Percentiles rank a stretch among this genome's conserved stretches.
Conservation (phyloP, 257 asterid genomes). For the Scutellaria minor region DNA sequence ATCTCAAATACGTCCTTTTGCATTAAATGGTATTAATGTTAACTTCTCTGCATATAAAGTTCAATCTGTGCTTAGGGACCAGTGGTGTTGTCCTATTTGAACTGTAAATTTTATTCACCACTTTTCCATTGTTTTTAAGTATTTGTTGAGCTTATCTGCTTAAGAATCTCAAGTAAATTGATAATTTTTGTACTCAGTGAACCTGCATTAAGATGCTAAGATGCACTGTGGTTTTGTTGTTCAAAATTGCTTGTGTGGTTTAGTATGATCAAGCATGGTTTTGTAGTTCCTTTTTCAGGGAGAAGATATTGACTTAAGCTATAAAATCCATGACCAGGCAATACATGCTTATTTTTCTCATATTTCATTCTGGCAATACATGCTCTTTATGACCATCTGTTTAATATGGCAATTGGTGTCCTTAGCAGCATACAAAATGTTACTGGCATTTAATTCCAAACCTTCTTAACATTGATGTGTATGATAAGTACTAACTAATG, state of each 20-base stretch:
- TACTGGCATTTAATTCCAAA: background rate
- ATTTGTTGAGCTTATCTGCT: background rate
- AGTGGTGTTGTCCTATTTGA: background rate
- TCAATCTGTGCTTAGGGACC: background rate
- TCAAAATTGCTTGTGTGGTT: background rate
- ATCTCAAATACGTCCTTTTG: background rate
- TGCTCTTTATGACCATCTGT: too few relatives aligned
- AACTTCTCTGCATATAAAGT: background rate
- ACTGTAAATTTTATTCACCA: background rate
- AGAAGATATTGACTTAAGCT: background rate
- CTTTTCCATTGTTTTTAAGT: background rate
- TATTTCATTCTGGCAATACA: background rate
- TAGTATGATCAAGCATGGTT: background rate
- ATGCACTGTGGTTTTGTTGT: background rate
- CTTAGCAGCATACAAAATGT: background rate
- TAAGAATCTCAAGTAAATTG: background rate
- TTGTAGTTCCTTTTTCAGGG: background rate
- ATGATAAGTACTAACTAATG: background rate
- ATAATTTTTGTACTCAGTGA: too few relatives aligned
- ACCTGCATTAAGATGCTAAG: background rate
- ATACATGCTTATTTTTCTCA: background rate
- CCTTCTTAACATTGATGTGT: background rate
- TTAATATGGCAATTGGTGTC: background rate
- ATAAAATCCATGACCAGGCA: background rate
- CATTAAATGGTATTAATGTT: constrained; percentile 18